Evolutionary conservation across 1,284 basidiomycete genomes (phyloP), one percentile per base, ranked within the genome.

Genomic region (Flammula alnicola): DNA sequence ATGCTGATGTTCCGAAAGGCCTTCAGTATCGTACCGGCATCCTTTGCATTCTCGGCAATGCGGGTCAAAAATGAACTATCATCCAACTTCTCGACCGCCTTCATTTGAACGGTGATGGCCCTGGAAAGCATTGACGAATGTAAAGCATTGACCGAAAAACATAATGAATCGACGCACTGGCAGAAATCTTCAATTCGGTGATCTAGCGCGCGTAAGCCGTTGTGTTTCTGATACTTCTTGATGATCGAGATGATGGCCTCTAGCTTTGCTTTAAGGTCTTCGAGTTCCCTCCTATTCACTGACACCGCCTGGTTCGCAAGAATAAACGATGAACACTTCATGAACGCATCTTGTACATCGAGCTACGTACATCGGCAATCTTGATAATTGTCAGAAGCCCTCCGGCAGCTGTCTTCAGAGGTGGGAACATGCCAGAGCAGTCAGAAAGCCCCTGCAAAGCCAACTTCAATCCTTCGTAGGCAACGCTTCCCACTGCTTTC

Each of bases 1-100:
- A 25, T 47, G 46, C 17, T 39, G 37, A 47, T 41, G 27, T 41
- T 40, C 27, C 38, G 46, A n/a, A 47, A 40, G 17, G 46, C 37
- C 36, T 47, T 47, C 14, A 30, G 29, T 2, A 47, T 39, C 7
- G 36, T 40, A 39, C 23, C 20, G 7, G 38, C 23, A 32, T 47
- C 29, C 20, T 23, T 41, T 5, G 14, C 8, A 44, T 5, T 27
- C 30, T 31, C 26, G 5, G 30, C 26, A 8, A 10, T 20, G 22
- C 27, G 42, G 16, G 17, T 33, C 17, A 14, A 3, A 4, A 33
- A 4, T 31, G 26, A 20, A 17, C 17, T 5, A 2, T 33, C 17
- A 10, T 44, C 27, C 10, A 44, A 16, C 7, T 16, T 26, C 14
- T 44, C 3, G 9, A 44, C 31, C 30, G 22, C 14, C 26, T 44